Conservation (phyloP, 305 asterid species). For the Salvia sclarea region DNA sequence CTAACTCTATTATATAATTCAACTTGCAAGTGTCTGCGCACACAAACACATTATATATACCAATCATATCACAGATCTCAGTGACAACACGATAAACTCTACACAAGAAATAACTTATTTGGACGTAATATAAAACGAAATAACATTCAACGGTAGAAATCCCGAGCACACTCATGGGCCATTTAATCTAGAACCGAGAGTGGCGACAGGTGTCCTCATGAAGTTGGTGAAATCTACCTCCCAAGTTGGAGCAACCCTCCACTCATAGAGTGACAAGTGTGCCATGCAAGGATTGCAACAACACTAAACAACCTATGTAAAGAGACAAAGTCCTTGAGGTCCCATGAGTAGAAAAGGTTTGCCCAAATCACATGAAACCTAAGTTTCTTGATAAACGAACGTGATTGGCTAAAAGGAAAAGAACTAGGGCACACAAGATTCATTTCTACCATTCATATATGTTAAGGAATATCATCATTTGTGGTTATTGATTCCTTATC, state of each 20-base stretch:
- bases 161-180: no score
- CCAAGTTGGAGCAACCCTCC: constrained; percentile 18
- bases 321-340: constrained; percentile 14
- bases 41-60: no score
- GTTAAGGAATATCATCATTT: constrained; percentile 5
- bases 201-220: constrained; percentile 5
- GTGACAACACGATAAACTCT: no score
- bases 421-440: constrained; percentile 4
- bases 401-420: constrained; percentile 23
- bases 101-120: no score
- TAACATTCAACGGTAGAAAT: no score
- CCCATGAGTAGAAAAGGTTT: constrained; percentile 20
- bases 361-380: constrained; percentile 23
- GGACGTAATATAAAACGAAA: no score
- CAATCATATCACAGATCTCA: no score
- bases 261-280: constrained; percentile 21
- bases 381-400: constrained; percentile 1
- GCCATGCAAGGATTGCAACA: neutral
- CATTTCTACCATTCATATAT: constrained; percentile 24
- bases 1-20: no score
- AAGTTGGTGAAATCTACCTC: neutral
- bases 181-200: no score
- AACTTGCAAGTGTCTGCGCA: no score
- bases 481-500: constrained; percentile 33
- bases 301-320: neutral